Evolutionary conservation across 305 asterid species (phyloP).

Genomic region (Euphrasia arctica): DNA sequence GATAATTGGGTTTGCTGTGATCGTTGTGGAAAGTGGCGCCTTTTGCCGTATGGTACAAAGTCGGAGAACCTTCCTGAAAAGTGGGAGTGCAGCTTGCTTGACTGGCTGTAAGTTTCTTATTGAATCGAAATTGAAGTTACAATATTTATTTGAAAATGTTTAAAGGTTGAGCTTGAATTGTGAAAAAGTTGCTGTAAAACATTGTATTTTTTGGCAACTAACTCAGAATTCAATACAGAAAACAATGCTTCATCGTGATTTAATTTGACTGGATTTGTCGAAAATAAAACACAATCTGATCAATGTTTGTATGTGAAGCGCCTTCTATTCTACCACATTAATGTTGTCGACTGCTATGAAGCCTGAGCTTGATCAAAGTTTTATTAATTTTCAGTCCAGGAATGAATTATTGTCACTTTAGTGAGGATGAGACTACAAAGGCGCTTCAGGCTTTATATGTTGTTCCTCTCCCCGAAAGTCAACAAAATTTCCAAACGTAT

Average conservation of each 20-base stretch:
- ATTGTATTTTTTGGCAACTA: conserved; percentile 1
- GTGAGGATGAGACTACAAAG: conserved; percentile 67
- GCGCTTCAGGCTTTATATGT: conserved; percentile 51
- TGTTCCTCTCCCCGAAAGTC: conserved; percentile 47
- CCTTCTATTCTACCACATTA: not conserved
- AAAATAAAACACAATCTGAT: not conserved
- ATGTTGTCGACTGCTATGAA: not conserved
- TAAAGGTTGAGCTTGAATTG: not conserved
- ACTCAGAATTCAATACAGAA: conserved; percentile 17
- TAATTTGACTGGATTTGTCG: not conserved
- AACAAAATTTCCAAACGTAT: conserved; percentile 34
- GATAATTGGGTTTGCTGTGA: conserved; percentile 90
- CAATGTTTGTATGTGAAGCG: not conserved
- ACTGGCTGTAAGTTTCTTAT: conserved; percentile 89
- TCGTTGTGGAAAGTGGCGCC: conserved; percentile 76
- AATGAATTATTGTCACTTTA: conserved; percentile 65
- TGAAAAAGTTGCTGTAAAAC: not conserved
- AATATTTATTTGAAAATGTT: not conserved
- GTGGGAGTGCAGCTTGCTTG: conserved; percentile 83
- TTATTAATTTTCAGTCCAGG: conserved; percentile 64
- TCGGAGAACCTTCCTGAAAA: conserved; percentile 60
- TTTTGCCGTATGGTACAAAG: conserved; percentile 62
- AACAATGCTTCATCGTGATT: not conserved
- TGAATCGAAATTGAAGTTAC: not conserved
- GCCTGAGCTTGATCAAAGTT: conserved; percentile 27